Evolutionary conservation across 805 yeast species (phyloP), one percentile per base, ranked within the genome.

Genomic region (Yarrowia hollandica): DNA sequence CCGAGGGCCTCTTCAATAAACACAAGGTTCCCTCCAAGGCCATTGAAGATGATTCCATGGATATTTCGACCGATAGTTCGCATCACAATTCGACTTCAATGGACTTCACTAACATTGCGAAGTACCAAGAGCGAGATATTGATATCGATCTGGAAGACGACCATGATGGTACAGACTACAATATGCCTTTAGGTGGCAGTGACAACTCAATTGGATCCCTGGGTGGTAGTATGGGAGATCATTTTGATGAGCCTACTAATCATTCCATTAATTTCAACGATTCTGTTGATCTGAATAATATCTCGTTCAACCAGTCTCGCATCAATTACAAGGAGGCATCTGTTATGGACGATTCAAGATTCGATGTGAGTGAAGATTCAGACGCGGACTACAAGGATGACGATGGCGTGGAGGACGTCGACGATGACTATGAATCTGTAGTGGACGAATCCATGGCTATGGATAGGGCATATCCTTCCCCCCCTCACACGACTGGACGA

Each of bases 401-500:
- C 3, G 46, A 35, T 14, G 44, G 8, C 5, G 42, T 25, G 3
- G 44, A 52, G 14, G 58, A 52, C 12, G 44, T 35, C 16, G 58
- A 37, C 18, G 30, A 48, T 1, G 39, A 52, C 16, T 35, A 50
- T 18, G 16, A 42, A 22, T 28, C 34, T 9, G 31, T 34, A 4
- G 50, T 25, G 16, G 50, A 25, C 16, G 50, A 42, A 10, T 25
- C 50, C 12, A 42, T 42, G 31, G 5, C 18, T 18, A 5, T 2
- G 3, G 54, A 11, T 5, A 15, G n/a, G 19, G 37, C 37, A 9
- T 37, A 30, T 19, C 58, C 44, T 26, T 52, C 58, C 5, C 58
- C 58, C 19, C 58, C 58, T 7, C 23, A 8, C 3, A 19, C 46
- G 2, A 59, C 41, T 10, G 44, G 65, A 11, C 65, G 96, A 63